Evolutionary conservation across 768 basidiomycete species (phyloP), one percentile per base, ranked within the genome.

Genomic region (Lenzites betulinus): DNA sequence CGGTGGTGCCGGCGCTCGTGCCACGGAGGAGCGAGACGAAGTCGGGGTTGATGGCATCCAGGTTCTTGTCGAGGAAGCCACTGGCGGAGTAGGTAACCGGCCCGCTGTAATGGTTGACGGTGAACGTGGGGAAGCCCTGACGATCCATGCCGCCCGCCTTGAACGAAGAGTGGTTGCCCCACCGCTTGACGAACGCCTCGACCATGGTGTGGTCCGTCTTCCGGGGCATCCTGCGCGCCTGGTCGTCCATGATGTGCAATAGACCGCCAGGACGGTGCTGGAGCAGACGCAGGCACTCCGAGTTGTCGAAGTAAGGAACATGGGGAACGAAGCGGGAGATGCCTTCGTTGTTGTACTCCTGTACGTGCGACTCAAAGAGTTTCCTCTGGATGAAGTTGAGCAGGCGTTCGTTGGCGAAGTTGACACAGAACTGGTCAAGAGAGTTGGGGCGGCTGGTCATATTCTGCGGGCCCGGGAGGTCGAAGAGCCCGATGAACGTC

Each of bases 221-320:
- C 76, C 94, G 95, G 60, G 86, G 88, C 58, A 84, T 82, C 39
- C 91, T 81, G 13, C 90, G 83, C 1, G 95, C 91, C 73, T 97
- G 95, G 70, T 98, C 96, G 70, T 98, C 95, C 90, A 98, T 93
- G 73, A 98, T 98, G 68, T 96, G 93, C 54, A 98, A 87, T 33
- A 99, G 79, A 1, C 97, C 97, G 11, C 95, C 95, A 1, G 92
- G 94, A 55, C 79, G 79, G 69, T 93, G 89, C 70, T 94, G 89
- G 42, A 98, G 76, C 30, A 99, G 79, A 8, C 93, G 85, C 30
- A 98, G 74, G 66, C 92, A 94, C 70, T 98, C 95, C 11, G 88
- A 73, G 72, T 98, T 98, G 76, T 96, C 93, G 71, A 93, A 93
- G 77, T 90, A 95, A 0, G 88, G 83, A 0, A 92, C 76, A 30